Base-by-base conservation (phyloP, 2,329 filamentous ascomycete genomes). In the Diaporthe ilicicola region DNA sequence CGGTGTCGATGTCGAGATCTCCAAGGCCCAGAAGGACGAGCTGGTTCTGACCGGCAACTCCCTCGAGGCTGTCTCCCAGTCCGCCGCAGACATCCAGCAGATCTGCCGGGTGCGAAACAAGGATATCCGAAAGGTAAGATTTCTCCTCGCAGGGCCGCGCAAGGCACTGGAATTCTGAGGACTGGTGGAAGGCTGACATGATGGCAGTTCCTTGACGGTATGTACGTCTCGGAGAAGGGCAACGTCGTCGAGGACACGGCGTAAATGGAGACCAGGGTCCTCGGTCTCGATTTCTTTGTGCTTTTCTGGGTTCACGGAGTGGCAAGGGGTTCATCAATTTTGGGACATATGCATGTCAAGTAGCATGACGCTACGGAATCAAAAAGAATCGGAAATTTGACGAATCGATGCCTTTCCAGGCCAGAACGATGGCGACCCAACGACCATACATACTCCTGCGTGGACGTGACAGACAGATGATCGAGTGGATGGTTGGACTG, bases 91-190 rank as follows among this genome's bases (percentile, higher is more conserved):
- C 85, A 98, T 99, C 85, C 96, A 99, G 90, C 96, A 99, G 88
- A 95, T 96, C 87, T 99, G 96, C 94, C 91, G 91, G 88, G 96
- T 99, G 86, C 92, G 94, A 86, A 99, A 99, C 94, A 99, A 99
- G 94, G 96, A 99, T 97, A 99, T 99, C 90, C 94, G 97, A 89
- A 98, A 98, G 93, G 93, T 94, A 72, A 70, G 72, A 32, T 22
- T 44, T 44, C 37, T 5, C 19, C 46, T 39, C 42, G 50, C 4
- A 22, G n/a, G 2, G 37, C 48, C 15, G 56, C 32, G 5, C 10
- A 24, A 6, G 53, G 37, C 24, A 17, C 24, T 4, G 24, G 19
- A 27, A 19, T 61, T 17, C 44, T 15, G 15, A 9, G 15, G 44
- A 34, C 19, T 34, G 15, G 3, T 7, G 42, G 22, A 48, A 22